phyloP scores from a whole-genome alignment of 306 rosid species.

The Sicyos edulis region DNA sequence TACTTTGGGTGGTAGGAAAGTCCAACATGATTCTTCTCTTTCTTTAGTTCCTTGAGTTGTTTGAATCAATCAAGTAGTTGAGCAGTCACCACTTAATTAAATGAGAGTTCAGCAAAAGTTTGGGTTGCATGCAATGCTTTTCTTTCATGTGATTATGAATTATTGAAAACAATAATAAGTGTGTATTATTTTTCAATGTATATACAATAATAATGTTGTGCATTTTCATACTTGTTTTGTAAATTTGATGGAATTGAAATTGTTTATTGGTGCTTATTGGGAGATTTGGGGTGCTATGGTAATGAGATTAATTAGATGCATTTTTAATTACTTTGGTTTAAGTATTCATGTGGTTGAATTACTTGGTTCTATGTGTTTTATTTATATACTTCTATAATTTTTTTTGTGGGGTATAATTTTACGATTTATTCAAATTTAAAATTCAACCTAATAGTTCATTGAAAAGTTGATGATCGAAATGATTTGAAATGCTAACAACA shows the following conservation, averaged over 20 bases:
- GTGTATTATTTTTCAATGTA: not conserved
- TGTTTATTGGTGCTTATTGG: no score
- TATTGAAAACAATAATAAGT: not conserved
- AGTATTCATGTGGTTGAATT: no score
- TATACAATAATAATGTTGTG: no score
- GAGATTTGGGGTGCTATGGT: no score
- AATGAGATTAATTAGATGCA: no score
- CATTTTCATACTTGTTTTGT: not conserved
- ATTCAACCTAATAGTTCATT: no score
- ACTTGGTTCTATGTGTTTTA: no score
- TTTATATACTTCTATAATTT: not conserved
- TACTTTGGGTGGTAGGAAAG: no score
- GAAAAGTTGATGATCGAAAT: not conserved
- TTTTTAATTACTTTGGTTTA: no score
- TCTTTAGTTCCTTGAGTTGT: not conserved
- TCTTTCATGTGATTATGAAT: conserved; percentile 12
- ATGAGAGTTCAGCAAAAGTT: not conserved
- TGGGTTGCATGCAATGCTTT: not conserved
- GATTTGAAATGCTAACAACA: not conserved
- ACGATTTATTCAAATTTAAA: no score
- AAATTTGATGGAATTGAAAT: not conserved
- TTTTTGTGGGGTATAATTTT: not conserved
- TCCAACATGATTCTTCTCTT: no score
- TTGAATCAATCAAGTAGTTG: conserved; percentile 7
- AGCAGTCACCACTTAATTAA: not conserved